These are phyloP conservation scores for Hansfordia pulvinata DNA, from an alignment of 2,329 filamentous ascomycete species.

Conservation along the genomic window DNA sequence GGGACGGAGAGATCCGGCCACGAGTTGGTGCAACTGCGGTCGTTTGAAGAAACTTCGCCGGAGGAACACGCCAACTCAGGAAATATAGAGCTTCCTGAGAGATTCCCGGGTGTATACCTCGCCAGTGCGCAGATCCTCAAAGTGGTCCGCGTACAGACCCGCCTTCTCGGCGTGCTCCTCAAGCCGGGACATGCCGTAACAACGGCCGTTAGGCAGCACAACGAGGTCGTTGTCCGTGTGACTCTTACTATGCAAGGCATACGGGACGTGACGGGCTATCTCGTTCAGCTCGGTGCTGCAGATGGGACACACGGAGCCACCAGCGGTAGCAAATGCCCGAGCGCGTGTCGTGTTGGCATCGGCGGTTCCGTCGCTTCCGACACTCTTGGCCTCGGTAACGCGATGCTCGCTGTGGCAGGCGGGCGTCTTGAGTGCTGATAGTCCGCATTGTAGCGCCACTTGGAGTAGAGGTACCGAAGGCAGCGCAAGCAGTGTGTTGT, in stretches of 20 bases:
- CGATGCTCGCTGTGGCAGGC: slow-evolving; percentile 59
- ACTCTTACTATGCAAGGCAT: slow-evolving; percentile 90
- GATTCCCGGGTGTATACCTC: slow-evolving; percentile 47
- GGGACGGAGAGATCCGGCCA: too few species aligned
- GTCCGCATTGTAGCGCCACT: slow-evolving; percentile 76
- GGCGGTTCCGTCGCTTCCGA: slow-evolving; percentile 25
- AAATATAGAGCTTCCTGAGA: slow-evolving; percentile 84
- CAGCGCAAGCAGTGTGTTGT: slow-evolving; percentile 74
- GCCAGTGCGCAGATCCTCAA: slow-evolving; percentile 70
- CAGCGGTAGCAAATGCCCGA: too few species aligned
- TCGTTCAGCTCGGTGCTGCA: slow-evolving; percentile 93
- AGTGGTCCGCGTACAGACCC: slow-evolving; percentile 47
- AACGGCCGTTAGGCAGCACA: slow-evolving; percentile 73
- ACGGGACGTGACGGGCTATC: slow-evolving; percentile 76
- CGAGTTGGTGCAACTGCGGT: too few species aligned
- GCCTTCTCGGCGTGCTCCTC: slow-evolving; percentile 69
- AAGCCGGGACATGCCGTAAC: slow-evolving; percentile 67
- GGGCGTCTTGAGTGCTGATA: slow-evolving; percentile 92
- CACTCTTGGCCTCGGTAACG: slow-evolving; percentile 11
- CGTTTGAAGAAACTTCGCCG: too few species aligned
- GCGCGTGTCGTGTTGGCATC: slow-evolving; percentile 43
- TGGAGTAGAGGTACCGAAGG: slow-evolving; percentile 76
- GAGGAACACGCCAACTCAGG: slow-evolving; percentile 31
- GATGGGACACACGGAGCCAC: slow-evolving; percentile 87
- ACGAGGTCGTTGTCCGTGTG: slow-evolving; percentile 80